phyloP scores from a whole-genome alignment of 768 basidiomycete genomes.

The Lepiota brunneoincarnata region DNA sequence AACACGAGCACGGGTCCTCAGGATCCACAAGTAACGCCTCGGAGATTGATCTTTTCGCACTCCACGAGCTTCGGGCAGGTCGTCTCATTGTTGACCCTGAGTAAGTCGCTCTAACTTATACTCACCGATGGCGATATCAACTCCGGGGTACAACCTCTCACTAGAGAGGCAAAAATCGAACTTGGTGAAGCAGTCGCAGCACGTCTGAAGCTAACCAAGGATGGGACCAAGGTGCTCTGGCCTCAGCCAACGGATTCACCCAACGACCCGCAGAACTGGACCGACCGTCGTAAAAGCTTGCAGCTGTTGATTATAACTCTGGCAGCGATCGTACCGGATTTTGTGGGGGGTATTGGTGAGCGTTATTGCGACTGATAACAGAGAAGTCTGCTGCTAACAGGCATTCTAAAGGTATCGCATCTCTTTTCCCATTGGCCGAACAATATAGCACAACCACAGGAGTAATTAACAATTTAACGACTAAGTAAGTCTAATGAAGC shows the following conservation, averaged over 20 bases:
- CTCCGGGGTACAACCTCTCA: too few relatives aligned
- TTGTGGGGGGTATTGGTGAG: conserved; percentile 61
- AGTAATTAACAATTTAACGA: conserved; percentile 61
- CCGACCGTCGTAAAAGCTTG: conserved; percentile 45
- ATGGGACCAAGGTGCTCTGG: conserved; percentile 64
- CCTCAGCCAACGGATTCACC: conserved; percentile 64
- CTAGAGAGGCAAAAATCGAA: conserved; percentile 60
- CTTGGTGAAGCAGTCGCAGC: conserved; percentile 55
- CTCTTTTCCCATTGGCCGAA: conserved; percentile 52
- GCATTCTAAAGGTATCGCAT: neutral
- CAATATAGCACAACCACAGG: conserved; percentile 53
- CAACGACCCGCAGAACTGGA: conserved; percentile 68
- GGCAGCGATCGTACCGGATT: conserved; percentile 66
- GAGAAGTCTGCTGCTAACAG: neutral
- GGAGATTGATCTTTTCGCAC: too few relatives aligned
- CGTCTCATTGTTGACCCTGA: too few relatives aligned
- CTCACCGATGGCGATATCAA: too few relatives aligned
- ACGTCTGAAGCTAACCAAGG: conserved; percentile 53
- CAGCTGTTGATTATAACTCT: conserved; percentile 61
- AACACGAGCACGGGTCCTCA: too few relatives aligned
- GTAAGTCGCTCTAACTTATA: too few relatives aligned
- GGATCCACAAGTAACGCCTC: too few relatives aligned
- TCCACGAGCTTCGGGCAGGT: too few relatives aligned
- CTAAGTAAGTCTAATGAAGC: conserved; percentile 35
- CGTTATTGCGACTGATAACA: neutral